These are phyloP conservation scores for Lunasporangiospora selenospora DNA, from an alignment of 192 early-diverging fungal genomes.

Conservation along the genomic window DNA sequence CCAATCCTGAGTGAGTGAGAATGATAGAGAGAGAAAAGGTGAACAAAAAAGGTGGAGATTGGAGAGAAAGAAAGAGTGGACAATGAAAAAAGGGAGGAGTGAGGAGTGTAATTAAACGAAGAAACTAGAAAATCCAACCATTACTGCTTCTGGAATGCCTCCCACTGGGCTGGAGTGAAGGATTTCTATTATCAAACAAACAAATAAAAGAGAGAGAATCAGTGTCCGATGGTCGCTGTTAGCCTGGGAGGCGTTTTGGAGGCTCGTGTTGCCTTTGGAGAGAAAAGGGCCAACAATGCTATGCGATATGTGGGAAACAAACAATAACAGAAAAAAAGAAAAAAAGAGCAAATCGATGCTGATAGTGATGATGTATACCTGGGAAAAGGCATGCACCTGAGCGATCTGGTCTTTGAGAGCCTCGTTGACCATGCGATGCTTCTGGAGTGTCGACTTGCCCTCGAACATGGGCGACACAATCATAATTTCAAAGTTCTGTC, in stretches of 20 bases:
- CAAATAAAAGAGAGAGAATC: background rate
- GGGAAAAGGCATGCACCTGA: constrained; percentile 85
- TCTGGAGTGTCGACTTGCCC: constrained; percentile 70
- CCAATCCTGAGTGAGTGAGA: background rate
- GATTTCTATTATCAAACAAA: constrained; percentile 58
- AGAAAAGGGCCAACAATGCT: background rate
- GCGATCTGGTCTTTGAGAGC: constrained; percentile 79
- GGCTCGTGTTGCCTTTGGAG: no score
- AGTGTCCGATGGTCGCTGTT: no score
- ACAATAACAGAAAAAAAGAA: background rate
- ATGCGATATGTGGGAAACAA: background rate
- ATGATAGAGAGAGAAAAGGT: no score
- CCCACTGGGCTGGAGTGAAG: constrained; percentile 72
- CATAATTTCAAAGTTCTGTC: constrained; percentile 79
- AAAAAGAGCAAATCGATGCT: background rate
- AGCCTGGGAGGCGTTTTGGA: no score
- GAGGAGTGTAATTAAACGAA: no score
- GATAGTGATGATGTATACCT: constrained; percentile 53
- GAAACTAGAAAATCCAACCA: no score
- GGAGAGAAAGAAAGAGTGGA: no score
- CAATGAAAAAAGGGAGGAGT: no score
- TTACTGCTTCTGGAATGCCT: constrained; percentile 31
- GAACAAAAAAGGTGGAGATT: no score
- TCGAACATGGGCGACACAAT: constrained; percentile 80
- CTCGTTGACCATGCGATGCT: constrained; percentile 85